Conservation (phyloP, 2,329 filamentous ascomycete species). For the Trichoderma brevicompactum region DNA sequence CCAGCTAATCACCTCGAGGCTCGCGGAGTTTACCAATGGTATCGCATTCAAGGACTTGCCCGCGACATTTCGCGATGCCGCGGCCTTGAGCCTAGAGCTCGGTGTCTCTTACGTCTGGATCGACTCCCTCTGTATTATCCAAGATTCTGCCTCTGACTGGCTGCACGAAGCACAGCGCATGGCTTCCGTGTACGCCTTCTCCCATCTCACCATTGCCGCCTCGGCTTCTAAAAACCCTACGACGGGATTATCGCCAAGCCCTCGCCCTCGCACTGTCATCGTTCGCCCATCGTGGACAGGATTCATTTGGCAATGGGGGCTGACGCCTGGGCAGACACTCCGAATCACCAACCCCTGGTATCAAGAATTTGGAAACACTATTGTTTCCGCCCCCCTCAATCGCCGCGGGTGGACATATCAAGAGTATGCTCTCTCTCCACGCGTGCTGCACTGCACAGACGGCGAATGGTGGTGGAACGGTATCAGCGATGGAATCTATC, state of each 20-base stretch:
- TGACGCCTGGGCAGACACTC: constrained; percentile 8
- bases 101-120: constrained; percentile 18
- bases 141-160: constrained; percentile 16
- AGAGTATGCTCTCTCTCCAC: constrained; percentile 16
- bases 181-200: constrained; percentile 17
- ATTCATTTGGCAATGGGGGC: constrained; percentile 14
- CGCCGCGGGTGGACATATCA: constrained; percentile 18
- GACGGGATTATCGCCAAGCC: constrained; percentile 4
- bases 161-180: constrained; percentile 19
- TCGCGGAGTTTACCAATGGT: constrained; percentile 1
- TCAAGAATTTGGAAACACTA: constrained; percentile 7
- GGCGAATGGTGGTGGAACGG: constrained; percentile 23
- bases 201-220: constrained; percentile 15
- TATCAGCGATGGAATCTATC: constrained; percentile 2
- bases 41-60: constrained; percentile 1
- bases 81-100: constrained; percentile 3
- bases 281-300: constrained; percentile 7
- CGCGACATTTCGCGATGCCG: constrained; percentile 9
- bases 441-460: constrained; percentile 20
- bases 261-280: constrained; percentile 15
- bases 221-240: constrained; percentile 14
- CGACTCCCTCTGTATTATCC: constrained; percentile 18
- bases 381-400: constrained; percentile 11
- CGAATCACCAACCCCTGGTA: constrained; percentile 17
- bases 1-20: background rate